These are phyloP conservation scores for Pseudogymnoascus sp. DNA, from an alignment of 2,329 filamentous ascomycete species.

Conservation along the genomic window DNA sequence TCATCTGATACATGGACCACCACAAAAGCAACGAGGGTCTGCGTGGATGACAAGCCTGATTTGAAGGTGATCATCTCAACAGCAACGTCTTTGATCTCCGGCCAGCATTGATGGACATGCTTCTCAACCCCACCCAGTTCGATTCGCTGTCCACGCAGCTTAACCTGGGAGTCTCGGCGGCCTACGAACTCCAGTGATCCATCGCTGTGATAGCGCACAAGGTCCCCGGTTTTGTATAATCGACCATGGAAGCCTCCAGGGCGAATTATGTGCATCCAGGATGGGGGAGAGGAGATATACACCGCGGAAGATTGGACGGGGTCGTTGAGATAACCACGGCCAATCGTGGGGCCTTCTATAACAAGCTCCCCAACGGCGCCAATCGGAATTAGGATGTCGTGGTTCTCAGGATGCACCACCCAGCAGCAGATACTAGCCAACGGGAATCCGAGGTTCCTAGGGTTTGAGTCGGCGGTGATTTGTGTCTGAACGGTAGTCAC, in stretches of 20 bases:
- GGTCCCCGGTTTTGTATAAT: conserved; percentile 55
- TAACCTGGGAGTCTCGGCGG: conserved; percentile 56
- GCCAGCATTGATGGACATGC: not conserved
- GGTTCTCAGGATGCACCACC: conserved; percentile 25
- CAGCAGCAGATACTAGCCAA: conserved; percentile 21
- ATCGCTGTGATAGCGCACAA: conserved; percentile 45
- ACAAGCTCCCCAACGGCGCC: conserved; percentile 7
- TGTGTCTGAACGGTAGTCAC: conserved; percentile 27
- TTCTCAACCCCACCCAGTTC: conserved; percentile 19
- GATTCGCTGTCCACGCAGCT: conserved; percentile 29
- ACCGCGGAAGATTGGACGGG: conserved; percentile 46
- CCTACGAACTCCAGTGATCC: conserved; percentile 48
- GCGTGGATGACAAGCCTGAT: not conserved
- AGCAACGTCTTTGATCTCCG: not conserved
- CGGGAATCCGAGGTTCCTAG: conserved; percentile 17
- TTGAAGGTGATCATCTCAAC: not conserved
- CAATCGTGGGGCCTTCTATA: conserved; percentile 44
- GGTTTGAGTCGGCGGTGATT: conserved; percentile 23
- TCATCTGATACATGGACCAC: not conserved
- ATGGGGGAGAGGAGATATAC: conserved; percentile 38
- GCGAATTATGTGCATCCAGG: not conserved
- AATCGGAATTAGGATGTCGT: conserved; percentile 1
- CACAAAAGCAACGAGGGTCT: not conserved
- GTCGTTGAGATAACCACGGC: conserved; percentile 51
- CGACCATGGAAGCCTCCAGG: conserved; percentile 10